Conservation (phyloP, 2,329 filamentous ascomycete genomes). For the Paecilomyces sp. region DNA sequence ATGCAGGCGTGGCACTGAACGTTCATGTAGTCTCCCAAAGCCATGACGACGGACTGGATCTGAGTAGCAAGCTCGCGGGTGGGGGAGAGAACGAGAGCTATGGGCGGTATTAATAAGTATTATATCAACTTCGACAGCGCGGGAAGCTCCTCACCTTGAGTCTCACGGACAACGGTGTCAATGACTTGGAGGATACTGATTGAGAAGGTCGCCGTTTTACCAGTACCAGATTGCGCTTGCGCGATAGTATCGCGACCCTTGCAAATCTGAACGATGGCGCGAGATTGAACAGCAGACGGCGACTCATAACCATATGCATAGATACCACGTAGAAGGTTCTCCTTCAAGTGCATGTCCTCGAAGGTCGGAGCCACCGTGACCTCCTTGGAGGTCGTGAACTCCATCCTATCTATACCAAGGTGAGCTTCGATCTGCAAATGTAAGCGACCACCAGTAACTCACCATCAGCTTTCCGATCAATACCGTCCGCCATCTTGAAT, state of each 20-base stretch:
- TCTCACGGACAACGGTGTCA: conserved; percentile 85
- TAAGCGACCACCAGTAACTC: conserved; percentile 7
- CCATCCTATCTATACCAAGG: conserved; percentile 67
- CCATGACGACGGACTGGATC: conserved; percentile 97
- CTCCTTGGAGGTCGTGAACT: conserved; percentile 97
- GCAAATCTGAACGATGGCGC: conserved; percentile 97
- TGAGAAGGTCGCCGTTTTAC: conserved; percentile 94
- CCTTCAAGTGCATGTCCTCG: conserved; percentile 94
- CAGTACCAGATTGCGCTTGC: conserved; percentile 93
- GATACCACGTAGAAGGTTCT: conserved; percentile 91
- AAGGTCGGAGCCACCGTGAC: conserved; percentile 88
- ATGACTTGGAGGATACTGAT: conserved; percentile 96
- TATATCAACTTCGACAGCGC: background rate
- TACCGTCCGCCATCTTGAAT: conserved; percentile 75
- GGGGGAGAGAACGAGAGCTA: conserved; percentile 85
- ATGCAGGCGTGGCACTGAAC: conserved; percentile 99
- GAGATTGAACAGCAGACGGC: conserved; percentile 93
- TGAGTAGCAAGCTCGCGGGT: conserved; percentile 96
- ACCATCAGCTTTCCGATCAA: conserved; percentile 83
- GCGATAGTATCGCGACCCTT: conserved; percentile 98
- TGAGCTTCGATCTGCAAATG: conserved; percentile 1
- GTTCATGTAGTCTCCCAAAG: conserved; percentile 99
- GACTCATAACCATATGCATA: conserved; percentile 99
- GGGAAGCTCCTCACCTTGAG: conserved; percentile 50
- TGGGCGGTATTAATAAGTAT: conserved; percentile 3